Base-by-base conservation (phyloP, 2,329 filamentous ascomycete species). In the Pseudophaeomoniella oleicola region DNA sequence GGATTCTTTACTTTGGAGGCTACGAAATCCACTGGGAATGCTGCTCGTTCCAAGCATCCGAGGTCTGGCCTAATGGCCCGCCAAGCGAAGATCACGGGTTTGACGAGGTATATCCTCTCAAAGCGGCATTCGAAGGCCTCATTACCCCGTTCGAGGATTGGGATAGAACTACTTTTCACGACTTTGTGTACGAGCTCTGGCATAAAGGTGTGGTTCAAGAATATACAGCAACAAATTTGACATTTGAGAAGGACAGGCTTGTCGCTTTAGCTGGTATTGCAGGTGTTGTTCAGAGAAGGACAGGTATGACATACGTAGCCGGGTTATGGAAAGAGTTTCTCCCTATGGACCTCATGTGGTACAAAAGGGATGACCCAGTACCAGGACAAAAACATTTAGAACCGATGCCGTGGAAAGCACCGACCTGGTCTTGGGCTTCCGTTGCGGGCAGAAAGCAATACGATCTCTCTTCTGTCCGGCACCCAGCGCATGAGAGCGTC, bases 281-380 rank as follows among this genome's bases (percentile, higher is more conserved):
- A 14, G 19, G 15, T 11, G 16, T 35, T 11, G 35, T 38, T 17
- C 32, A 35, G 15, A 12, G 15, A 10, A 4, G 27, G 22, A 35
- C 36, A 19, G 32, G 31, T 13, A 9, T 27, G 29, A 38, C 18
- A 18, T 43, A 41, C 33, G 32, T 39, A 10, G 41, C 41, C 4
- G 41, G 41, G 14, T 16, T 43, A 19, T 43, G 41, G 41, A 41
- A 39, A 29, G 29, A 38, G 22, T 32, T 40, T 16, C 31, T 43
- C 19, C 36, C 32, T 9, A 22, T 37, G 15, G 18, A 36, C 10
- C 33, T 43, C 3, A 34, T 42, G n/a, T 42, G 40, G 40, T 32
- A 32, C 30, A n/a, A 16, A 15, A 6, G 13, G 10, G 30, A 32
- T 32, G 13, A 16, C 30, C 10, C 30, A 16, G 30, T 14, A 5